Conservation (phyloP, 1,284 basidiomycete genomes). For the Agroathelia rolfsii region DNA sequence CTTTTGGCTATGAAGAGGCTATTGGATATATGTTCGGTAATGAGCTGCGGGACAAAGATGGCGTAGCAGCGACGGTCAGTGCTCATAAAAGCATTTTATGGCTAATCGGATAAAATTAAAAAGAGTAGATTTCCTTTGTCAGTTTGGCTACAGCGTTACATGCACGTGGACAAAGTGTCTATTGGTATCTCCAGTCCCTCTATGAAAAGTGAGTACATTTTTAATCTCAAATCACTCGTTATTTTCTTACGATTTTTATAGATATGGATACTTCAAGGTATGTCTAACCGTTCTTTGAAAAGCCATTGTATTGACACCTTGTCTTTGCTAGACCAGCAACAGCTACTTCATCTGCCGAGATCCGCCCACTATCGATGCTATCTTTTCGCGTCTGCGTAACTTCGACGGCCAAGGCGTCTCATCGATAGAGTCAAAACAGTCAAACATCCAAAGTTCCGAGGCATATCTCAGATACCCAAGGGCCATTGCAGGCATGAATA, state of each 20-base stretch:
- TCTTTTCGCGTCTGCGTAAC: slow-evolving; percentile 58
- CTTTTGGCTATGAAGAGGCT: slow-evolving; percentile 82
- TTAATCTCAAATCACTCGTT: slow-evolving; percentile 6
- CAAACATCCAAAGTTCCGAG: too few relatives aligned
- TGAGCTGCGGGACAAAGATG: slow-evolving; percentile 76
- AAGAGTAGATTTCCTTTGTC: slow-evolving; percentile 49
- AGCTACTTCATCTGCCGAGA: slow-evolving; percentile 73
- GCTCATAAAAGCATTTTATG: neutral
- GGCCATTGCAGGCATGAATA: slow-evolving; percentile 46
- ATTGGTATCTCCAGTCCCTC: slow-evolving; percentile 47
- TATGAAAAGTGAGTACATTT: slow-evolving; percentile 44
- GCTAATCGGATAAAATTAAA: slow-evolving; percentile 1
- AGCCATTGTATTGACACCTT: slow-evolving; percentile 2
- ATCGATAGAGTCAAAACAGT: slow-evolving; percentile 9
- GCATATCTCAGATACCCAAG: slow-evolving; percentile 41
- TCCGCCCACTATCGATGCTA: slow-evolving; percentile 47
- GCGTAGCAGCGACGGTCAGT: slow-evolving; percentile 63
- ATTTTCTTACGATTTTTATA: slow-evolving; percentile 12
- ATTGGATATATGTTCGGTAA: slow-evolving; percentile 80
- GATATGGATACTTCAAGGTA: slow-evolving; percentile 51
- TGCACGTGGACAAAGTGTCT: slow-evolving; percentile 40
- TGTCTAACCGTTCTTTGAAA: slow-evolving; percentile 12
- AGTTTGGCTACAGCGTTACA: slow-evolving; percentile 49
- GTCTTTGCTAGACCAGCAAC: slow-evolving; percentile 56
- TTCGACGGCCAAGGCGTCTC: slow-evolving; percentile 28